These are phyloP conservation scores for Calophaca sinica DNA, from an alignment of 306 rosid genomes.

Conservation along the genomic window DNA sequence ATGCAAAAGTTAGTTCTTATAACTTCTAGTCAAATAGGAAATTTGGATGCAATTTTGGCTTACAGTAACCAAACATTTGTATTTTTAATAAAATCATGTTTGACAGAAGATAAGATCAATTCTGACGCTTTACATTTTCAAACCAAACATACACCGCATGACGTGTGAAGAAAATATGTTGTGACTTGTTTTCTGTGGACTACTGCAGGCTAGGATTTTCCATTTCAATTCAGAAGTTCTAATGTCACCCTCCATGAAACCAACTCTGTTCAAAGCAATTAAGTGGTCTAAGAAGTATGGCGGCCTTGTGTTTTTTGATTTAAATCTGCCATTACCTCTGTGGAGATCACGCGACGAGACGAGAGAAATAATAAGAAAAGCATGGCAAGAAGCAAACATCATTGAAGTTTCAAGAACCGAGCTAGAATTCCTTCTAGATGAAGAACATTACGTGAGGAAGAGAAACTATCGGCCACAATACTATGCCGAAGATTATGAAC, in stretches of 20 bases:
- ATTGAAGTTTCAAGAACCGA: slow-evolving; percentile 85
- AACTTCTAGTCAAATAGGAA: no score
- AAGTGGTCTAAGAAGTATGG: slow-evolving; percentile 57
- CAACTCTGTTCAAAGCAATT: slow-evolving; percentile 53
- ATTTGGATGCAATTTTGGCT: no score
- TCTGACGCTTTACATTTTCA: no score
- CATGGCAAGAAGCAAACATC: slow-evolving; percentile 83
- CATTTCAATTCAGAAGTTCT: slow-evolving; percentile 72
- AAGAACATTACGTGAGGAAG: slow-evolving; percentile 70
- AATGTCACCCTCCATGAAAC: slow-evolving; percentile 45
- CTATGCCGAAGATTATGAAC: slow-evolving; percentile 71
- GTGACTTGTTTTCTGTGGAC: slow-evolving; percentile 34
- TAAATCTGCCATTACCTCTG: slow-evolving; percentile 73
- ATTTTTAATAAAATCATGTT: no score
- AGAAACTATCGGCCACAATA: slow-evolving; percentile 83
- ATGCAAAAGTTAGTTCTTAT: no score
- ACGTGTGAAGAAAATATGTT: no score
- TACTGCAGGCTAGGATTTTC: slow-evolving; percentile 58
- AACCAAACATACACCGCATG: no score
- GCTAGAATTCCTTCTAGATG: slow-evolving; percentile 90
- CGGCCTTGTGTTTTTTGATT: slow-evolving; percentile 69
- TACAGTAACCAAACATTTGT: no score
- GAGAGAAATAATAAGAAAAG: slow-evolving; percentile 61
- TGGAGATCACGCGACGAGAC: slow-evolving; percentile 89
- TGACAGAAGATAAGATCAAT: no score